phyloP scores from a whole-genome alignment of 2,329 filamentous ascomycete species.

The Niveomyces coronatus region DNA sequence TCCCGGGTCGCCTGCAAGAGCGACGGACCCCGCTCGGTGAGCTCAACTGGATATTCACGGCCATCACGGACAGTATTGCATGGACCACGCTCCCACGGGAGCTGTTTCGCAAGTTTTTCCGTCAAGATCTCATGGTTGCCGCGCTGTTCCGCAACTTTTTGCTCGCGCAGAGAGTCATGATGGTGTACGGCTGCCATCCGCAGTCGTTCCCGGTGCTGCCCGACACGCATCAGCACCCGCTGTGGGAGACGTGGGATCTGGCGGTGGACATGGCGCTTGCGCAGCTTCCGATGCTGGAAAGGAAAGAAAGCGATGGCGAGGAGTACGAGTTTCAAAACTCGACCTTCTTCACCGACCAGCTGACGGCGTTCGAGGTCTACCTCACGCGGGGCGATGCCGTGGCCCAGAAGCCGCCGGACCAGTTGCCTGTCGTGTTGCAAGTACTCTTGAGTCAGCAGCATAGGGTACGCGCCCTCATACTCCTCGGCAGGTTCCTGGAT shows the following conservation, averaged over 20 bases:
- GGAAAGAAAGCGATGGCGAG: constrained; percentile 58
- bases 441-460: constrained; percentile 94
- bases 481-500: constrained; percentile 88
- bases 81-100: constrained; percentile 91
- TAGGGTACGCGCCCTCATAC: constrained; percentile 76
- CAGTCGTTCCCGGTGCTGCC: constrained; percentile 88
- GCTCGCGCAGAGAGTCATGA: constrained; percentile 90
- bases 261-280: constrained; percentile 91
- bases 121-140: constrained; percentile 98
- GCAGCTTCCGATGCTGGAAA: constrained; percentile 79
- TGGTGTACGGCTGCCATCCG: constrained; percentile 89
- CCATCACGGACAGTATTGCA: constrained; percentile 96
- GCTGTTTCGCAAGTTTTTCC: constrained; percentile 91
- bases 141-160: constrained; percentile 94
- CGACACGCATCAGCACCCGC: constrained; percentile 84
- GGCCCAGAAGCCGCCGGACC: constrained; percentile 80
- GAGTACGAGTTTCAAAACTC: constrained; percentile 94
- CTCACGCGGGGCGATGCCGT: constrained; percentile 70
- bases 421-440: constrained; percentile 91
- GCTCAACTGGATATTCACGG: constrained; percentile 98
- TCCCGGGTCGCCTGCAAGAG: constrained; percentile 87
- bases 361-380: constrained; percentile 96
- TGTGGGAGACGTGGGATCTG: constrained; percentile 97
- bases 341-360: constrained; percentile 90
- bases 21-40: constrained; percentile 88